A percentile compares a stretch with the other conserved stretches of the same genome.
These are phyloP conservation scores for Sphaerulina musiva DNA, from an alignment of 2,329 filamentous ascomycete species.

Conservation along the genomic window DNA sequence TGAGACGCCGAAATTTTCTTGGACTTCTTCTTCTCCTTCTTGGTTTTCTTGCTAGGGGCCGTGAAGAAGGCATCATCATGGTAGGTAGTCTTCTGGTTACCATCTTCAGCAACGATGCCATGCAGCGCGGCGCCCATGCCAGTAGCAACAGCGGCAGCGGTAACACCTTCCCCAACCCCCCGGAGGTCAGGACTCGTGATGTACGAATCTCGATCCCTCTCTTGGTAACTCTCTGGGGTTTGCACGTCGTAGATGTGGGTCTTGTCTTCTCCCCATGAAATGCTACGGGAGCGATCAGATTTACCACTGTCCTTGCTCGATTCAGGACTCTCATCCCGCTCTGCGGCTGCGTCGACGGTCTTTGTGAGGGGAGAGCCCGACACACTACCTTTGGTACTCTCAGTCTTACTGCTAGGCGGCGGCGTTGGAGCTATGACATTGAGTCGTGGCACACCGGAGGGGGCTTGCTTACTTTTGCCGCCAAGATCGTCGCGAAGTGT, in stretches of 20 bases:
- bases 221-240: slow-evolving; percentile 38
- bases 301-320: slow-evolving; percentile 12
- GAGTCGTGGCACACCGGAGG: slow-evolving; percentile 45
- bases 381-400: slow-evolving; percentile 27
- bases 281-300: slow-evolving; percentile 29
- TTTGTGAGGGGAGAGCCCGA: slow-evolving; percentile 32
- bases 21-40: slow-evolving; percentile 40
- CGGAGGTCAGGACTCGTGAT: slow-evolving; percentile 18
- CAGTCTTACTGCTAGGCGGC: slow-evolving; percentile 38
- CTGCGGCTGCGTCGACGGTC: slow-evolving; percentile 14
- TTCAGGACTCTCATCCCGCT: slow-evolving; percentile 8
- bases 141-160: slow-evolving; percentile 14
- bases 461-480: slow-evolving; percentile 20
- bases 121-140: slow-evolving; percentile 27
- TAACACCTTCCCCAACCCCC: slow-evolving; percentile 5
- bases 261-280: slow-evolving; percentile 45
- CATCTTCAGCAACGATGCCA: slow-evolving; percentile 38
- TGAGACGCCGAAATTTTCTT: slow-evolving; percentile 7
- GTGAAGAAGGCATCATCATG: slow-evolving; percentile 16
- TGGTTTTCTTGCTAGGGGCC: slow-evolving; percentile 28
- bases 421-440: slow-evolving; percentile 55
- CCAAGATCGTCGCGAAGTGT: slow-evolving; percentile 9
- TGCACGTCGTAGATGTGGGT: slow-evolving; percentile 43
- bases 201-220: slow-evolving; percentile 24
- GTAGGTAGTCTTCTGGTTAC: slow-evolving; percentile 31